phyloP scores from a whole-genome alignment of 306 rosid species.

The Cicer yamashitae region DNA sequence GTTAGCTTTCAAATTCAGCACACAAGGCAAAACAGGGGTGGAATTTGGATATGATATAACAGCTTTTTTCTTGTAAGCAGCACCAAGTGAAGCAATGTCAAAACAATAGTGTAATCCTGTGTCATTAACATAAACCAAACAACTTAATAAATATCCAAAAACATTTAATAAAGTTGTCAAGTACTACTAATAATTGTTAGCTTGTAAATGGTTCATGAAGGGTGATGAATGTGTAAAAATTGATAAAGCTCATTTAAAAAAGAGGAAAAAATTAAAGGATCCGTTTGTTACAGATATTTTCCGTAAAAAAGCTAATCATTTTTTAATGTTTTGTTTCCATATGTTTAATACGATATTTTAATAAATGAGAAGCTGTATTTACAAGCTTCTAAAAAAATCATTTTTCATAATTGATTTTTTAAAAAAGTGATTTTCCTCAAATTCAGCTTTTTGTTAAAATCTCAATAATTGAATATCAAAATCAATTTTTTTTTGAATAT shows the following conservation, averaged over 20 bases:
- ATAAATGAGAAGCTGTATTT: too few species aligned
- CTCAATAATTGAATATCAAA: too few species aligned
- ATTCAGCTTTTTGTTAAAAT: too few species aligned
- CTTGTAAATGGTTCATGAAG: slow-evolving; percentile 4
- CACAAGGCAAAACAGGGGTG: not conserved
- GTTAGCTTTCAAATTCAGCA: slow-evolving; percentile 36
- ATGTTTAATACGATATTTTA: too few species aligned
- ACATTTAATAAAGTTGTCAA: slow-evolving; percentile 12
- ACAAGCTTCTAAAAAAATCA: too few species aligned
- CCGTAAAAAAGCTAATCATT: too few species aligned
- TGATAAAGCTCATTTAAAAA: not conserved
- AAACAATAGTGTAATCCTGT: slow-evolving; percentile 27
- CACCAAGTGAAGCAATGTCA: slow-evolving; percentile 37
- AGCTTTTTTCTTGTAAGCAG: slow-evolving; percentile 36
- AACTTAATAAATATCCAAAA: not conserved
- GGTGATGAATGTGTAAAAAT: slow-evolving; percentile 5
- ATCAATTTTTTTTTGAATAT: too few species aligned
- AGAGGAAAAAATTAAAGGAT: not conserved
- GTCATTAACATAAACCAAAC: slow-evolving; percentile 29
- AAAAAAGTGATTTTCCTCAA: too few species aligned
- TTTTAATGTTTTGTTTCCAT: too few species aligned
- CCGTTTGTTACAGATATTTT: too few species aligned
- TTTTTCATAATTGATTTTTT: too few species aligned
- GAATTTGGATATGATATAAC: slow-evolving; percentile 13
- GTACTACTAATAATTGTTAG: not conserved